Evolutionary conservation across 2,329 filamentous ascomycete species (phyloP).

Genomic region (Ophioceras dolichostomum): DNA sequence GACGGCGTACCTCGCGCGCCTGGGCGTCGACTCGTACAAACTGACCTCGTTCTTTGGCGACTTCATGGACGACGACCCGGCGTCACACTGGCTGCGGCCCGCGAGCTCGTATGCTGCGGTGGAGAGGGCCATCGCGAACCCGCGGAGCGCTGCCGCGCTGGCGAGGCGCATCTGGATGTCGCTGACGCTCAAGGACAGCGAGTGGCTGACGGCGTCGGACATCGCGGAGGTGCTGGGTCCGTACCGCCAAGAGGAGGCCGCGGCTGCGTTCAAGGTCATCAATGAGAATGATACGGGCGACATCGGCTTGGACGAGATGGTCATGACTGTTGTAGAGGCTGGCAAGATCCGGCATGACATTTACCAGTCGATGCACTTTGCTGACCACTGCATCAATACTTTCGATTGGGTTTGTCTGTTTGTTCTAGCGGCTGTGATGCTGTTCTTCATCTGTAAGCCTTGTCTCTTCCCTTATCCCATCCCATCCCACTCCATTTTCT

Average conservation of each 20-base stretch:
- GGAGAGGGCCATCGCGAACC: constrained; percentile 14
- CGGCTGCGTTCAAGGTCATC: constrained; percentile 28
- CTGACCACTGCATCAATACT: constrained; percentile 17
- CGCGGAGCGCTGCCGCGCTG: constrained; percentile 13
- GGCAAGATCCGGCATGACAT: constrained; percentile 13
- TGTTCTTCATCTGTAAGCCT: constrained; percentile 12
- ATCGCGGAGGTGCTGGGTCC: constrained; percentile 15
- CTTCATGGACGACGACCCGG: constrained; percentile 11
- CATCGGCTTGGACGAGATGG: constrained; percentile 16
- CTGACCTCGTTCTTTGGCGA: constrained; percentile 14
- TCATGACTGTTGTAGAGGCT: constrained; percentile 13
- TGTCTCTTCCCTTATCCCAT: background rate
- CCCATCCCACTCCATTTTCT: no score
- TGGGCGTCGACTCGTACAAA: constrained; percentile 14
- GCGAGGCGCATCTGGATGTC: constrained; percentile 17
- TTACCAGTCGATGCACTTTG: constrained; percentile 14
- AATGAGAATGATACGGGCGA: constrained; percentile 20
- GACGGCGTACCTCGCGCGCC: constrained; percentile 11
- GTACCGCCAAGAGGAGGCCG: constrained; percentile 11
- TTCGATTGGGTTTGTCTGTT: constrained; percentile 16
- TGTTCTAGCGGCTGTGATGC: constrained; percentile 12
- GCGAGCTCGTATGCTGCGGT: constrained; percentile 13
- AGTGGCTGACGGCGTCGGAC: constrained; percentile 10
- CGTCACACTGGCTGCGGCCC: constrained; percentile 14
- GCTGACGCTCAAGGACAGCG: constrained; percentile 11